Percentiles rank a stretch among this genome's conserved stretches.
Conservation (phyloP, 23 red algal genomes). For the Chondrus crispus region DNA sequence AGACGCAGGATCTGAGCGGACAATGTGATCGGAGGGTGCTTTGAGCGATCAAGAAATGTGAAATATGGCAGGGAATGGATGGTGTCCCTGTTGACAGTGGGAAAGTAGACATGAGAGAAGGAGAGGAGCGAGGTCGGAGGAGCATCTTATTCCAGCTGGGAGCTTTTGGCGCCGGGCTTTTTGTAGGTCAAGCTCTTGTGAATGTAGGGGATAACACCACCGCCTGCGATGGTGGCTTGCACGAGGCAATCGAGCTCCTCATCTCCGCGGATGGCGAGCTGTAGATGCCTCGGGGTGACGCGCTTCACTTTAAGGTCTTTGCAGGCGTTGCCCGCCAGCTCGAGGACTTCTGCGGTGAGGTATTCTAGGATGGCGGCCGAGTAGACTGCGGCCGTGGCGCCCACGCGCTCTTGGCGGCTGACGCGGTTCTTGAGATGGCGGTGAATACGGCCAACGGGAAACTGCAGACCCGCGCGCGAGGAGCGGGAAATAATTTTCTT, state of each 20-base stretch:
- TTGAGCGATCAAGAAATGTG: too few species aligned
- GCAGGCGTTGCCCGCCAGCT: constrained; percentile 88
- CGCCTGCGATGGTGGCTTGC: constrained; percentile 92
- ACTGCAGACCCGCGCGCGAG: constrained; percentile 75
- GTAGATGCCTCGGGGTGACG: constrained; percentile 82
- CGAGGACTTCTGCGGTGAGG: constrained; percentile 90
- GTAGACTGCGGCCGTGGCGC: constrained; percentile 94
- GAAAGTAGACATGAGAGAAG: too few species aligned
- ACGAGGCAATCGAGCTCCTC: constrained; percentile 89
- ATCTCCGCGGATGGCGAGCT: constrained; percentile 92
- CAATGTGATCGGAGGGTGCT: too few species aligned
- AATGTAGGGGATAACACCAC: constrained; percentile 92
- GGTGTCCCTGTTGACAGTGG: too few species aligned
- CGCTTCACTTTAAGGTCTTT: constrained; percentile 88
- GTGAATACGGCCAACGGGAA: constrained; percentile 90
- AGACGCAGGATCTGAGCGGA: too few species aligned
- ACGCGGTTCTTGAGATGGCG: constrained; percentile 84
- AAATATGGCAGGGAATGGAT: too few species aligned
- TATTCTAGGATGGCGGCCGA: constrained; percentile 91
- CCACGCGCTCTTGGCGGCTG: constrained; percentile 67
- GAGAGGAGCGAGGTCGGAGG: too few species aligned
- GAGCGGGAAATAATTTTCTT: constrained; percentile 76
- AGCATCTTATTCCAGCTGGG: constrained; percentile 47
- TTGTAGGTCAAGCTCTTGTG: constrained; percentile 78
- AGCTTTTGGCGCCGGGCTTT: constrained; percentile 32